Base-by-base conservation (phyloP, 83 land plant species). In the Picea abies region DNA sequence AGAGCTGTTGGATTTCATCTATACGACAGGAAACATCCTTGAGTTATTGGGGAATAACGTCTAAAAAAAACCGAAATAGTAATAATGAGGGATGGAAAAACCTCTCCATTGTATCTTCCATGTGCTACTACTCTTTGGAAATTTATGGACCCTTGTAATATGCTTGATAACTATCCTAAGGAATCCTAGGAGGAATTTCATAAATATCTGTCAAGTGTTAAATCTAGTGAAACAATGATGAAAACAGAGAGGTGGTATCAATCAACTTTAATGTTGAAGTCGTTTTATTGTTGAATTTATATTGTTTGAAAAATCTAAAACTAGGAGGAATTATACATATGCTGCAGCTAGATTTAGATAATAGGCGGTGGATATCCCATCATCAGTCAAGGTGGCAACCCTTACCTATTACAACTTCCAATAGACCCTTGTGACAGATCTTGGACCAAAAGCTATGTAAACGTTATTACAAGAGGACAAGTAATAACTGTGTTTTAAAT, bases 81-180 rank as follows among this genome's bases (percentile, higher is more conserved):
- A 29, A 29, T 29, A 29, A 29, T 29, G 29, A 29, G 29, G 29
- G 29, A 0, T 29, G 29, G 84, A 69, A 88, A 87, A 65, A 58
- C 68, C 39, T 26, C 87, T 23, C 85, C 76, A 29, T 60, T 92
- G 20, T 92, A 87, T 84, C 81, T 88, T 62, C 81, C 77, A 11
- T 83, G 78, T 64, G 87, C 84, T 82, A 86, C 83, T 58, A 85
- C 47, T 63, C 39, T 92, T 14, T 92, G 94, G 94, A 81, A 85
- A n/a, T 90, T 92, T 73, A 87, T 90, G 63, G 89, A 92, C 73
- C 84, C 83, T 64, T 62, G 84, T 26, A 86, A 84, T 81, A 84
- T 84, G 22, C 81, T 82, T 76, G 85, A 80, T 64, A 90, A 90
- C 56, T 84, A 88, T 68, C 86, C 89, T 20, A 88, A 89, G 26